Base-by-base conservation (phyloP, 352 stramenopile species). In the Halophytophthora batemanensis region DNA sequence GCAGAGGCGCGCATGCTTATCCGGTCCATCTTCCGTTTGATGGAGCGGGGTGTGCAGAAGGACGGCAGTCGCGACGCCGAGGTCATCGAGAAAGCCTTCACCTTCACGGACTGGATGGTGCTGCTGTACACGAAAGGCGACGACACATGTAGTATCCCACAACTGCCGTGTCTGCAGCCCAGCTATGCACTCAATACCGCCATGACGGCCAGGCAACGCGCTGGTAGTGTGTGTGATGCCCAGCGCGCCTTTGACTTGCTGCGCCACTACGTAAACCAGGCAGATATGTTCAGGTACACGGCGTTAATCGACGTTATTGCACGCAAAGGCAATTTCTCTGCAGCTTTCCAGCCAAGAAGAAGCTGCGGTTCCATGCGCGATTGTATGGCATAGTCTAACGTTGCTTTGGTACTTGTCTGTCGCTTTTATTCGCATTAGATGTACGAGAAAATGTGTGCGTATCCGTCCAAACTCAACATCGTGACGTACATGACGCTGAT, bases 261-360 rank as follows among this genome's bases (percentile, higher is more conserved):
- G 1, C 15, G 58, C 6, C 18, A 34, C 23, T 65, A 86, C 54
- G 72, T 72, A 11, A 88, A 78, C 49, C 66, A 79, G 45, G 77
- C 80, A 0, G 80, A 91, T 45, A 74, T 91, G 56, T 91, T 91
- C 61, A 84, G 77, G 31, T 88, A 88, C 61, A 91, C 80, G 39
- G 80, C 80, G 49, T 64, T 90, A n/a, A 88, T 90, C 47, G 80
- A 91, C 51, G 73, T 88, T n/a, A 74, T 76, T 11, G 77, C 75
- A 11, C 65, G 80, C 17, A 74, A 54, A 23, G 62, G 71, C 19
- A 66, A 86, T 34, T 43, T 89, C 14, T 39, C 28, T 11, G 60
- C 56, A 36, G 78, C 78, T 39, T 77, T 85, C 52, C 25, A 66
- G 53, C 74, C 86, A 56, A 28, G 18, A 7, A 4, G 36, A 22